Base-by-base conservation (phyloP, 2,329 filamentous ascomycete genomes). In the Emmonsiellopsis sp. region DNA sequence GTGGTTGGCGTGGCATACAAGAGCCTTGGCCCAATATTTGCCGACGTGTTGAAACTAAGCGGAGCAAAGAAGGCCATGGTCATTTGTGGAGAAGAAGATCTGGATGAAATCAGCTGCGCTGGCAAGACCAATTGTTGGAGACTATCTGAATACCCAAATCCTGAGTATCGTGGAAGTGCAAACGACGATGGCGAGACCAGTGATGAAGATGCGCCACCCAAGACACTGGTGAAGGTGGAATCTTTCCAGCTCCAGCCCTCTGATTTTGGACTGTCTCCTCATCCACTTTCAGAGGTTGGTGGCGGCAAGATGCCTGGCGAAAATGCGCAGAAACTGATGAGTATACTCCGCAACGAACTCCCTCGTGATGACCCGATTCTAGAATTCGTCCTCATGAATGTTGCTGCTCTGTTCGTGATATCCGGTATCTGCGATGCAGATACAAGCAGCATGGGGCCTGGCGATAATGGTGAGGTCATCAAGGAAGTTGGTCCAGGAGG, bases 61-160 rank as follows among this genome's bases (percentile, higher is more conserved):
- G 91, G 91, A 30, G 83, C 83, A 42, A 83, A 76, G 58, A 97
- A 96, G 70, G 91, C 88, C 2, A 75, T 98, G 70, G 81, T 98
- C 20, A 87, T 97, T 15, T 98, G 92, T 66, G 93, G 93, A 43
- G 86, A 87, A 60, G 94, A 97, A 73, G 89, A 97, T 62, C 82
- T 98, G 32, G 93, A 98, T 67, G 93, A 98, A 74, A 82, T 98
- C 57, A 93, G 87, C 62, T 96, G 92, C 62, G 93, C 92, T 1
- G 92, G 93, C 0, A 78, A 79, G 37, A 95, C 91, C 2, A 84
- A 87, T 63, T 95, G 91, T 79, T 98, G 93, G 93, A 83, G 83
- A 71, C 73, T 96, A 30, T 75, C 74, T 5, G 78, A 79, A 57
- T 70, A 74, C 50, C 65, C 72, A 1, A 77, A 77, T 64, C 68